Conservation (phyloP, 2,329 filamentous ascomycete species). For the Leptographium radiaticola region DNA sequence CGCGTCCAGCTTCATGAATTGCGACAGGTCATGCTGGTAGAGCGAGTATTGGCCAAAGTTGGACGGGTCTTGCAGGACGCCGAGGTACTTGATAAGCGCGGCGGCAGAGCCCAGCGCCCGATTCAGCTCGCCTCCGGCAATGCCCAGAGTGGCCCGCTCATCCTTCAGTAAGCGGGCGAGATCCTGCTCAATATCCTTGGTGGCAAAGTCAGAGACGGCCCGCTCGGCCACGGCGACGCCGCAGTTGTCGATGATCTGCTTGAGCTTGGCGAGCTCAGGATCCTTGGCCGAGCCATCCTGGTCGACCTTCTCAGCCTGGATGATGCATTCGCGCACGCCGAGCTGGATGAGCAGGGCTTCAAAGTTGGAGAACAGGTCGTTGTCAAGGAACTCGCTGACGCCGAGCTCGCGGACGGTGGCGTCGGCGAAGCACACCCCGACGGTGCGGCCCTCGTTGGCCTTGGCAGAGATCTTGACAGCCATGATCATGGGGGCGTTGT, state of each 20-base stretch:
- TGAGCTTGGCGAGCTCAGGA: slow-evolving; percentile 74
- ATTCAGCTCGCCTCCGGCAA: slow-evolving; percentile 87
- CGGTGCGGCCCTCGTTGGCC: slow-evolving; percentile 67
- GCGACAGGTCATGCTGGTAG: slow-evolving; percentile 90
- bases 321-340: slow-evolving; percentile 82
- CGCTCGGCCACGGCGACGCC: slow-evolving; percentile 82
- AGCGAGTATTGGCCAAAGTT: slow-evolving; percentile 97
- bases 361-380: slow-evolving; percentile 95
- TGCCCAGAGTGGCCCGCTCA: slow-evolving; percentile 59
- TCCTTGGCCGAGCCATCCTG: slow-evolving; percentile 57
- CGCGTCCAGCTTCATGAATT: slow-evolving; percentile 97
- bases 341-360: slow-evolving; percentile 93
- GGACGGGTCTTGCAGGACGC: slow-evolving; percentile 75
- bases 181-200: slow-evolving; percentile 91
- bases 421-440: slow-evolving; percentile 96
- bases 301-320: slow-evolving; percentile 62
- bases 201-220: slow-evolving; percentile 63
- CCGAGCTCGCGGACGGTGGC: slow-evolving; percentile 91
- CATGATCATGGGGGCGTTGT: slow-evolving; percentile 85
- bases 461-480: slow-evolving; percentile 89
- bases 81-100: slow-evolving; percentile 87
- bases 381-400: slow-evolving; percentile 97
- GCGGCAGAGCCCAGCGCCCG: slow-evolving; percentile 92
- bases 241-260: slow-evolving; percentile 82
- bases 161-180: slow-evolving; percentile 77